These are phyloP conservation scores for Pseudogymnoascus sp. DNA, from an alignment of 2,329 filamentous ascomycete species.

Conservation along the genomic window DNA sequence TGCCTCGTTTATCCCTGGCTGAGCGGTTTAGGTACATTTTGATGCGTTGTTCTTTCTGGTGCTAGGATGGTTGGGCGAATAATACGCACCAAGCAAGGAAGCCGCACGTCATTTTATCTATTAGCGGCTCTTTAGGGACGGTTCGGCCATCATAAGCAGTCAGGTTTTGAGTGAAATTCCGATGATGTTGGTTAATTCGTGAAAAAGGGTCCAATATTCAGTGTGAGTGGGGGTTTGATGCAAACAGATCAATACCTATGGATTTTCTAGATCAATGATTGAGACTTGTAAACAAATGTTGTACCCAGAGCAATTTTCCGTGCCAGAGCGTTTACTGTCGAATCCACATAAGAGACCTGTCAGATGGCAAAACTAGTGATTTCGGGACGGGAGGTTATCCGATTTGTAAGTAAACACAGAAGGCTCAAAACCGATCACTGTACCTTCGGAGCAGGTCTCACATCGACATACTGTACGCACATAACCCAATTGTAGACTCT, in stretches of 20 bases:
- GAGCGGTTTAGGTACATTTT: not conserved
- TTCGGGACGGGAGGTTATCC: not conserved
- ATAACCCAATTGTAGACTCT: not conserved
- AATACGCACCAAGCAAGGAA: not conserved
- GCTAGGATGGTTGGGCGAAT: constrained; percentile 1
- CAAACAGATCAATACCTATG: not conserved
- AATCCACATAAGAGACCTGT: constrained; percentile 10
- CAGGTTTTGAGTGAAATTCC: not conserved
- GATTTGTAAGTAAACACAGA: not conserved
- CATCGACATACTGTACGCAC: not conserved
- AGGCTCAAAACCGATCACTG: not conserved
- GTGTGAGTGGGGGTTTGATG: not conserved
- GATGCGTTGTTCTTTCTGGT: constrained; percentile 11
- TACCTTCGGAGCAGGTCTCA: not conserved
- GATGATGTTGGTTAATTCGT: not conserved
- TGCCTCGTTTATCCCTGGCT: not conserved
- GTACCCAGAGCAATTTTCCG: not conserved
- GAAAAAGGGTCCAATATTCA: constrained; percentile 6
- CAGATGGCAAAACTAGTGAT: constrained; percentile 10
- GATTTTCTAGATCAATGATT: not conserved
- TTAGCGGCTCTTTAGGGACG: not conserved
- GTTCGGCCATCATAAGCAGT: not conserved
- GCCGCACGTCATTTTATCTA: not conserved
- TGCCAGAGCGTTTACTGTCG: not conserved
- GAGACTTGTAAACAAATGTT: not conserved